Conservation (phyloP, 1,284 basidiomycete genomes). For the Cutaneotrichosporon spelunceum region DNA sequence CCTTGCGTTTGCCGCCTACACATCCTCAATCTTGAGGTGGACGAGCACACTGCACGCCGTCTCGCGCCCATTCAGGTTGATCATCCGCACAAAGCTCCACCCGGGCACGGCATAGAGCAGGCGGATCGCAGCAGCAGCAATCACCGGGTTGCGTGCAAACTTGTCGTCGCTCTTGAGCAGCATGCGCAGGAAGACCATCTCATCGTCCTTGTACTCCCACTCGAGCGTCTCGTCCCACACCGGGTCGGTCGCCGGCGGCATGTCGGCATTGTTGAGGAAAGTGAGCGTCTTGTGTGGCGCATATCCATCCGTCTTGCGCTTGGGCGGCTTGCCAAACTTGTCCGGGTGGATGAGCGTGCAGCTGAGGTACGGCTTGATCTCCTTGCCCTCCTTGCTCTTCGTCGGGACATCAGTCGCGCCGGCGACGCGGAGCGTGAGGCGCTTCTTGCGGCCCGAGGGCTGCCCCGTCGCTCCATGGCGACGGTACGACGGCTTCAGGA, state of each 20-base stretch:
- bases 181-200: conserved; percentile 23
- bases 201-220: conserved; percentile 62
- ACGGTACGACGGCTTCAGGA: conserved; percentile 70
- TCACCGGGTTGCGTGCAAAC: conserved; percentile 20
- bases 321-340: conserved; percentile 20
- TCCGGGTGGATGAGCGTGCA: conserved; percentile 21
- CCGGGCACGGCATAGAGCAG: conserved; percentile 19
- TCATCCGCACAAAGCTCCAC: conserved; percentile 21
- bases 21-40: conserved; percentile 15
- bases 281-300: background rate
- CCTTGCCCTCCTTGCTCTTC: conserved; percentile 1
- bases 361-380: conserved; percentile 22
- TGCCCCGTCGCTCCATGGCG: conserved; percentile 2
- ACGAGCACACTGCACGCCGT: conserved; percentile 17
- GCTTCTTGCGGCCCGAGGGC: background rate
- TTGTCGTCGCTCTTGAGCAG: conserved; percentile 24
- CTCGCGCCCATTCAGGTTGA: conserved; percentile 17
- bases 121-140: conserved; percentile 13
- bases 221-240: conserved; percentile 72
- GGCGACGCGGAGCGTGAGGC: conserved; percentile 17
- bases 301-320: conserved; percentile 23
- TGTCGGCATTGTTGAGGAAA: conserved; percentile 6
- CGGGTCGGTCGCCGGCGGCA: conserved; percentile 52
- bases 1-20: background rate
- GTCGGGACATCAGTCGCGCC: conserved; percentile 20